These are phyloP conservation scores for Lignosus rhinocerotis DNA, from an alignment of 1,284 basidiomycete species.

Conservation along the genomic window DNA sequence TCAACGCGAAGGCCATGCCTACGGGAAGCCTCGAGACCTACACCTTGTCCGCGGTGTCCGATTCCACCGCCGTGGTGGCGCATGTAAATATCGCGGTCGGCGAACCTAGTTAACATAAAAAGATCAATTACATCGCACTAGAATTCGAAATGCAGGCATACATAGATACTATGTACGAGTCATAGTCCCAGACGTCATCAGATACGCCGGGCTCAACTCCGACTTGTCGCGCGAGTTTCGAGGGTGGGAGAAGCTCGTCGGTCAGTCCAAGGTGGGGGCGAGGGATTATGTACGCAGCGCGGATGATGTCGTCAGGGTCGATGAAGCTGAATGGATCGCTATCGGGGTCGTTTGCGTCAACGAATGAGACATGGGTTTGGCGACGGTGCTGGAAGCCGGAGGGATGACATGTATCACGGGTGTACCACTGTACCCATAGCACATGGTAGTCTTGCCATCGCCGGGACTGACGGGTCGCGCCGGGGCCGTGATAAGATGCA, in stretches of 20 bases:
- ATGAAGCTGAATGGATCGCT: conserved; percentile 33
- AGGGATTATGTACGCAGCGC: conserved; percentile 33
- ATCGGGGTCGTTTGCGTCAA: conserved; percentile 2
- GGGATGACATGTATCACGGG: background rate
- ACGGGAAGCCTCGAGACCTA: background rate
- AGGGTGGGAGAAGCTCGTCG: background rate
- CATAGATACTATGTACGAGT: conserved; percentile 9
- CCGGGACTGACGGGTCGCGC: background rate
- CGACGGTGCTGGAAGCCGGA: conserved; percentile 1
- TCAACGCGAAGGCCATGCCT: background rate
- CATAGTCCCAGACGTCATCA: background rate
- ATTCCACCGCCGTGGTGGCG: conserved; percentile 34
- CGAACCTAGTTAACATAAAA: background rate
- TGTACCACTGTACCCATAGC: conserved; percentile 35
- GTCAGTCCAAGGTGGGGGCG: conserved; percentile 25
- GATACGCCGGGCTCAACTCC: background rate
- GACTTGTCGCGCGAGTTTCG: background rate
- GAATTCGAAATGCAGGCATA: background rate
- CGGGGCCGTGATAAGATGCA: conserved; percentile 12
- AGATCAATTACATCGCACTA: background rate
- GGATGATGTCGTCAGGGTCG: conserved; percentile 31
- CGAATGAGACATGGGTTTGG: conserved; percentile 1
- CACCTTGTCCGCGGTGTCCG: background rate
- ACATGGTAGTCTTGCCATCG: conserved; percentile 29
- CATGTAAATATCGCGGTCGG: conserved; percentile 11